Evolutionary conservation across 768 basidiomycete genomes (phyloP).

Genomic region (Calocybe cyanea): DNA sequence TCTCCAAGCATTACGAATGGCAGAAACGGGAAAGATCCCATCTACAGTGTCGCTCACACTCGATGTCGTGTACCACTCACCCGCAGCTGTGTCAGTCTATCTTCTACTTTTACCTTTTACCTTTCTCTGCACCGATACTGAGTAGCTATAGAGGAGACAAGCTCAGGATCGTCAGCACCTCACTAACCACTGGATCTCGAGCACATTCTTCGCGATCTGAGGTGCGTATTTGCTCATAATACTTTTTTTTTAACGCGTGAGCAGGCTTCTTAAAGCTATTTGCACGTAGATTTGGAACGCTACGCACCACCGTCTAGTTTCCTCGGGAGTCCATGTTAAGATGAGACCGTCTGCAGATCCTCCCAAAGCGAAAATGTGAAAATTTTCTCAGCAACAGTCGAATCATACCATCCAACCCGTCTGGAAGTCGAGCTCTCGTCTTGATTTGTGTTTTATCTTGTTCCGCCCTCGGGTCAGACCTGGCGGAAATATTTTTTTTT

Average conservation of each 20-base stretch:
- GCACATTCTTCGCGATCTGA: conserved; percentile 47
- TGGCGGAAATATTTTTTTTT: too few species aligned
- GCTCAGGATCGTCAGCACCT: conserved; percentile 49
- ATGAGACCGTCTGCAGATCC: conserved; percentile 49
- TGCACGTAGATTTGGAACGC: conserved; percentile 55
- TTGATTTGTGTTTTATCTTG: too few species aligned
- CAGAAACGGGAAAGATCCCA: conserved; percentile 19
- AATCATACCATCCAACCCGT: too few species aligned
- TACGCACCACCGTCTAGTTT: conserved; percentile 47
- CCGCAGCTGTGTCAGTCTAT: conserved; percentile 45
- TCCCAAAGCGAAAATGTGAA: conserved; percentile 24
- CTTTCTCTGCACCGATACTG: neutral
- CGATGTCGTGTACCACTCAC: conserved; percentile 53
- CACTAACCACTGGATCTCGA: conserved; percentile 45
- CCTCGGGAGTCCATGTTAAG: conserved; percentile 52
- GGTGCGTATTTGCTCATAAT: conserved; percentile 24
- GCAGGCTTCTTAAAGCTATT: too few species aligned
- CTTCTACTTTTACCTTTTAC: neutral
- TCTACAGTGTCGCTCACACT: conserved; percentile 47
- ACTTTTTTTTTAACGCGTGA: neutral
- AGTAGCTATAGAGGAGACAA: conserved; percentile 42
- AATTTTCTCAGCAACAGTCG: too few species aligned
- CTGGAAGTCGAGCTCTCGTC: too few species aligned
- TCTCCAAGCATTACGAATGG: conserved; percentile 31
- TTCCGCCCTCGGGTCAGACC: too few species aligned